phyloP scores from a whole-genome alignment of 176 grass and related monocot species.

The Alloteropsis semialata region DNA sequence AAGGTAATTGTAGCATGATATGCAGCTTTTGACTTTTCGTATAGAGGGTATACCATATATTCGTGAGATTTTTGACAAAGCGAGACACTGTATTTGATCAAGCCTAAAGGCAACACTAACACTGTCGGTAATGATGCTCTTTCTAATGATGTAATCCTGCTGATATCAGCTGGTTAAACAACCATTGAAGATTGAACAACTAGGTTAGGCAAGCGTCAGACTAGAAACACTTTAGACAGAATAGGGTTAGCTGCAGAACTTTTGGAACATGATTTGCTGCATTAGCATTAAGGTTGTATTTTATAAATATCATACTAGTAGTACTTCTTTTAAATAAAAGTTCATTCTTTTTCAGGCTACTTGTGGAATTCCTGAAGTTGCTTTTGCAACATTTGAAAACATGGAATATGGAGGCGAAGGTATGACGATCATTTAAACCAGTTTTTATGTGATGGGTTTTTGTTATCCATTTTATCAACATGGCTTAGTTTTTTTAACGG shows the following conservation, averaged over 20 bases:
- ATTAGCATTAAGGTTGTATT: conserved; percentile 3
- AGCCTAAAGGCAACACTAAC: background rate
- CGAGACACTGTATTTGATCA: conserved; percentile 2
- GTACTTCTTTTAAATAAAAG: background rate
- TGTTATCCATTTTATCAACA: conserved; percentile 10
- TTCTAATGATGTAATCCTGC: background rate
- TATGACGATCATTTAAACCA: conserved; percentile 22
- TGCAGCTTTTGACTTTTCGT: background rate
- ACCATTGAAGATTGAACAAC: background rate
- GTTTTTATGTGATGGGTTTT: conserved; percentile 25
- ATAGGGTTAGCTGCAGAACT: conserved; percentile 5
- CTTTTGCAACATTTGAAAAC: conserved; percentile 94
- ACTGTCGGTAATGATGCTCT: background rate
- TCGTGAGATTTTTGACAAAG: background rate
- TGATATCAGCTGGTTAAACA: conserved; percentile 23
- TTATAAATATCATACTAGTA: background rate
- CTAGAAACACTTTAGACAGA: background rate
- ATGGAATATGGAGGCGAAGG: conserved; percentile 99
- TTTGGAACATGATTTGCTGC: conserved; percentile 15
- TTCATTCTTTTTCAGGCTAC: conserved; percentile 67
- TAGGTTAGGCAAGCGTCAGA: background rate
- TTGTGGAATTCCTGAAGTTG: conserved; percentile 92
- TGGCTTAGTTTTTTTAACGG: conserved; percentile 4
- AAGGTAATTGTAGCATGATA: conserved; percentile 8
- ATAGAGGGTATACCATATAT: background rate